Evolutionary conservation across 495 filamentous ascomycete species (phyloP), one percentile per base, ranked within the genome.

Genomic region (Penicillium tannophilum): DNA sequence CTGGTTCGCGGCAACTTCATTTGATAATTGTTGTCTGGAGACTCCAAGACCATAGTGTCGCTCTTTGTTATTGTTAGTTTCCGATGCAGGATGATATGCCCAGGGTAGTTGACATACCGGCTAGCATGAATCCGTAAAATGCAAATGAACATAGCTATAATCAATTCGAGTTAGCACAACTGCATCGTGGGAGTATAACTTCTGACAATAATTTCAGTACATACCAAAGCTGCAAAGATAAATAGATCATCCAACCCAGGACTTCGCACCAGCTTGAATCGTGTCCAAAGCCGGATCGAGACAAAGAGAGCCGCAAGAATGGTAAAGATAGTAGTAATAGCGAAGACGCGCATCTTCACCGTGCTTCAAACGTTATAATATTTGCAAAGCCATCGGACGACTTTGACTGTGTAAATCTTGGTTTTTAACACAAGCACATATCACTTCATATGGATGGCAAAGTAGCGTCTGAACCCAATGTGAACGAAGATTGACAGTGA

Each of bases 201-300:
- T 1, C 2, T 23, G 3, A 17, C 19, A 8, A 17, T n/a, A 7
- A n/a, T 16, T 7, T 6, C 3, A 23, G 17, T 9, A 55, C 63
- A 43, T 74, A 77, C 70, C 72, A 73, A 56, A 23, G 74, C 63
- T 17, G 52, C 8, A 2, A 59, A 19, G 43, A 79, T 63, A 14
- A 73, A 26, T 48, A 70, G 47, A 55, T 79, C 76, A 61, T 79
- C 76, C 58, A 63, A 63, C 8, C 73, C 74, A 11, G 70, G 64
- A 8, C 59, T 66, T 50, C 67, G 68, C n/a, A 74, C 53, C 12
- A 76, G 28, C n/a, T 57, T 50, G 19, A 73, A 56, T 28, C 76
- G 62, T 43, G 67, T 72, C 31, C 61, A 71, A 35, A 79, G 46
- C 16, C 76, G 70, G 14, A 76, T 26, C 1, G 52, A 62, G 31